These are phyloP conservation scores for Cantharellus anzutake DNA, from an alignment of 768 basidiomycete species.

Conservation along the genomic window DNA sequence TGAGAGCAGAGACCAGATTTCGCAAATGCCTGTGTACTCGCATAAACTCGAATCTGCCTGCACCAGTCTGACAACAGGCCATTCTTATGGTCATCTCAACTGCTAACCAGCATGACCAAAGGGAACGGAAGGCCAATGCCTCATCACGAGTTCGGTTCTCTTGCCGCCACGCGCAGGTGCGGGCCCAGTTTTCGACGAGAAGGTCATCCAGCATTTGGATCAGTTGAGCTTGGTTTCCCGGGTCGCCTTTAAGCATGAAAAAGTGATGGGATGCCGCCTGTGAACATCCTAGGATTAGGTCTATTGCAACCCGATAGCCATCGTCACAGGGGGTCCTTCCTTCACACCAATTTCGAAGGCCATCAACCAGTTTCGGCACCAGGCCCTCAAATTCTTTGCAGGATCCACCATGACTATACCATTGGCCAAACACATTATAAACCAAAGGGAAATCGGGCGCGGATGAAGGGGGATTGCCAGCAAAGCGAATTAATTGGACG, in stretches of 20 bases:
- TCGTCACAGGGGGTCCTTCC: neutral
- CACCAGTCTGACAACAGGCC: conserved; percentile 10
- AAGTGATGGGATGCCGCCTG: neutral
- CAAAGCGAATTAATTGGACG: no score
- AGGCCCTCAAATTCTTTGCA: no score
- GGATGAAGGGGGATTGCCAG: no score
- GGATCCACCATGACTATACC: no score
- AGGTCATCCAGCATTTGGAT: neutral
- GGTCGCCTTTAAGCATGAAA: neutral
- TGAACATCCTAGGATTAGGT: neutral
- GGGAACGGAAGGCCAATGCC: conserved; percentile 21
- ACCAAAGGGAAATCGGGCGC: no score
- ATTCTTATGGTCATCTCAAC: conserved; percentile 36
- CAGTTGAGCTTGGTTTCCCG: neutral
- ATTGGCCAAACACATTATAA: no score
- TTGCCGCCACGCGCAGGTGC: neutral
- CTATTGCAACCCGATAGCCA: neutral
- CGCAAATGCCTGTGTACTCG: conserved; percentile 2
- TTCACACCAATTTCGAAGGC: no score
- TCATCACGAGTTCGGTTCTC: neutral
- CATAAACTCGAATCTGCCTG: neutral
- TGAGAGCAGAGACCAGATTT: conserved; percentile 14
- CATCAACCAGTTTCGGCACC: no score
- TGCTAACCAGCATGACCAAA: conserved; percentile 41
- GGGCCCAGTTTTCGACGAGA: neutral